Evolutionary conservation across 306 rosid genomes (phyloP).

Genomic region (Begonia peltatifolia): DNA sequence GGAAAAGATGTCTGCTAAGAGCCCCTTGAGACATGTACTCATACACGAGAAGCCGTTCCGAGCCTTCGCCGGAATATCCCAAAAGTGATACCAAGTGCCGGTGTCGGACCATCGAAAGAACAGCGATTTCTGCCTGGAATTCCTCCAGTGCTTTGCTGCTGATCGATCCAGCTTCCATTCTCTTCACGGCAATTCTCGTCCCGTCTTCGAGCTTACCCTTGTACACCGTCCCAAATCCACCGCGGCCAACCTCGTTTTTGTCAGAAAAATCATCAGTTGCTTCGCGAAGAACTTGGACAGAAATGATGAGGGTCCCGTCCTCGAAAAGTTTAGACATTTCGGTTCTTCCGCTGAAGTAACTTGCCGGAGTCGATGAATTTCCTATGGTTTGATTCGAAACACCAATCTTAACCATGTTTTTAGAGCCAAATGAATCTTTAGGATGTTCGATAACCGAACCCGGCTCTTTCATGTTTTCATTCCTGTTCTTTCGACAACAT

Average conservation of each 20-base stretch:
- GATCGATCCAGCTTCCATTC: conserved; percentile 58
- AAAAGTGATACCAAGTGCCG: conserved; percentile 64
- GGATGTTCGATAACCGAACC: conserved; percentile 59
- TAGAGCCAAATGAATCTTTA: conserved; percentile 39
- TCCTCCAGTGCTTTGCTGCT: conserved; percentile 57
- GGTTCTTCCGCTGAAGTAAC: conserved; percentile 38
- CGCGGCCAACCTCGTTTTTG: conserved; percentile 64
- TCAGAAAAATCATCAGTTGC: conserved; percentile 44
- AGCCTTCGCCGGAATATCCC: conserved; percentile 55
- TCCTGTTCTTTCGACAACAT: conserved; percentile 28
- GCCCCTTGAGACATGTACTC: conserved; percentile 81
- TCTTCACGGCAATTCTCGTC: conserved; percentile 62
- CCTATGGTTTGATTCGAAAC: conserved; percentile 32
- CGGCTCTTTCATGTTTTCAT: conserved; percentile 13
- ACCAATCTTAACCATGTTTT: conserved; percentile 36
- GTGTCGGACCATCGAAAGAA: conserved; percentile 72
- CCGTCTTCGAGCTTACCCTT: conserved; percentile 73
- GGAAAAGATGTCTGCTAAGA: conserved; percentile 73
- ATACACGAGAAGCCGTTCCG: conserved; percentile 62
- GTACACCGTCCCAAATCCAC: conserved; percentile 85
- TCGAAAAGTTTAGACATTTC: conserved; percentile 35
- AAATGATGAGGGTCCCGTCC: conserved; percentile 36
- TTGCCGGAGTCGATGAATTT: conserved; percentile 32
- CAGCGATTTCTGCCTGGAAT: conserved; percentile 65
- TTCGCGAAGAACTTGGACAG: conserved; percentile 58